These are phyloP conservation scores for Dothideomycetes sp. DNA, from an alignment of 2,329 filamentous ascomycete genomes.

Conservation along the genomic window DNA sequence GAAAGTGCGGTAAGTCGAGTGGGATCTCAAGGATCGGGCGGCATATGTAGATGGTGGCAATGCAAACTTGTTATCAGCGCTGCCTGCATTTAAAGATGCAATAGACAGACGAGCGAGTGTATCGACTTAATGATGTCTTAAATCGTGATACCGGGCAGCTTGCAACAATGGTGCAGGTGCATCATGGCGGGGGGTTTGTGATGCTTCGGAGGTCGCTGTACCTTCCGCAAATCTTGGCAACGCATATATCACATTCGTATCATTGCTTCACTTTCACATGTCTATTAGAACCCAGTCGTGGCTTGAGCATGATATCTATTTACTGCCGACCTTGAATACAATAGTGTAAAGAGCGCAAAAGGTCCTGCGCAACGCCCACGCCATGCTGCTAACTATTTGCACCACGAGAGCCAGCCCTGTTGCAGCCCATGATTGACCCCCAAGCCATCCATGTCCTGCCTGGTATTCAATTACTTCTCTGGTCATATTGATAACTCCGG, in stretches of 20 bases:
- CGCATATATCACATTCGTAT: too few relatives aligned
- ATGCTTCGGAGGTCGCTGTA: background rate
- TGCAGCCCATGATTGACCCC: too few relatives aligned
- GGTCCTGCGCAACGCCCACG: conserved; percentile 15
- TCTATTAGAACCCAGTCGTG: too few relatives aligned
- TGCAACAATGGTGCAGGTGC: too few relatives aligned
- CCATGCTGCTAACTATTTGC: conserved; percentile 17
- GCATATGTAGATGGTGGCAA: conserved; percentile 19
- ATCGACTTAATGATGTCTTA: background rate
- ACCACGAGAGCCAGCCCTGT: background rate
- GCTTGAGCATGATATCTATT: background rate
- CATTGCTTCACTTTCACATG: too few relatives aligned
- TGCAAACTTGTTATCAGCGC: conserved; percentile 18
- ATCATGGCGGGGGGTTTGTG: too few relatives aligned
- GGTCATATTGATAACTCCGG: too few relatives aligned
- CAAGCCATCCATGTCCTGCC: too few relatives aligned
- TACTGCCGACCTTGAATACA: too few relatives aligned
- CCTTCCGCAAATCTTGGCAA: background rate
- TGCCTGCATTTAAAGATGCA: conserved; percentile 22
- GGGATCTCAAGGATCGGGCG: conserved; percentile 19
- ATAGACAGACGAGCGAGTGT: background rate
- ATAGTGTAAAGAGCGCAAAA: too few relatives aligned
- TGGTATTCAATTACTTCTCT: too few relatives aligned
- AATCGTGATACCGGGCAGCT: too few relatives aligned
- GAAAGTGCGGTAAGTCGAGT: conserved; percentile 12